Evolutionary conservation across 495 filamentous ascomycete species (phyloP).

Genomic region (Annulohypoxylon bovei): DNA sequence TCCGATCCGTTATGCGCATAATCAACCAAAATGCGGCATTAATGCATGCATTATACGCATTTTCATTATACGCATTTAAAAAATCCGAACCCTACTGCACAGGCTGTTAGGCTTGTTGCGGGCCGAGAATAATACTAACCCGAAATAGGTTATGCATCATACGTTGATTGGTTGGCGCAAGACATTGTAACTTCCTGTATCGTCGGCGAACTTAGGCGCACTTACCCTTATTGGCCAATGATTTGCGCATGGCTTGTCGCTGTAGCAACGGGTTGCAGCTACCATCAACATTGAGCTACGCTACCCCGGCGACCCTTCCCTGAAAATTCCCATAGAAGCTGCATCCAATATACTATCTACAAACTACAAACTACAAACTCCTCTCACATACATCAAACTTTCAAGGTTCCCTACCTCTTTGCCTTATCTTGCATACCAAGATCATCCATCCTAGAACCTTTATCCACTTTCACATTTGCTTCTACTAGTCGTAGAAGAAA

Average conservation of each 20-base stretch:
- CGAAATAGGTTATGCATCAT: constrained; percentile 15
- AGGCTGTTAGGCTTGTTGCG: constrained; percentile 23
- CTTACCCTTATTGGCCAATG: constrained; percentile 30
- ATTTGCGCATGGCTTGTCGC: constrained; percentile 15
- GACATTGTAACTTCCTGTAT: background rate
- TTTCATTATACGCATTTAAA: too few species aligned
- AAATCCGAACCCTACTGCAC: constrained; percentile 21
- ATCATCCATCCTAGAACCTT: constrained; percentile 35
- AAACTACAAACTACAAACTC: constrained; percentile 31
- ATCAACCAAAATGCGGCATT: too few species aligned
- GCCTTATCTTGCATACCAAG: constrained; percentile 44
- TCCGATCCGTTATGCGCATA: too few species aligned
- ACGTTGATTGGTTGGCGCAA: constrained; percentile 39
- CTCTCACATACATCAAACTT: constrained; percentile 20
- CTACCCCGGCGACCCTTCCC: constrained; percentile 32
- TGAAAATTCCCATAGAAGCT: constrained; percentile 16
- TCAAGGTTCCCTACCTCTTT: constrained; percentile 33
- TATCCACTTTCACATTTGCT: constrained; percentile 42
- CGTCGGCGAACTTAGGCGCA: background rate
- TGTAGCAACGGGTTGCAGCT: constrained; percentile 30
- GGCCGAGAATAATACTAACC: constrained; percentile 32
- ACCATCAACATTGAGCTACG: constrained; percentile 35
- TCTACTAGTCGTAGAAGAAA: constrained; percentile 28
- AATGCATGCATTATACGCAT: too few species aligned
- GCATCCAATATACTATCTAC: constrained; percentile 24